Evolutionary conservation across 495 filamentous ascomycete species (phyloP).

Genomic region (Cercophora samala): DNA sequence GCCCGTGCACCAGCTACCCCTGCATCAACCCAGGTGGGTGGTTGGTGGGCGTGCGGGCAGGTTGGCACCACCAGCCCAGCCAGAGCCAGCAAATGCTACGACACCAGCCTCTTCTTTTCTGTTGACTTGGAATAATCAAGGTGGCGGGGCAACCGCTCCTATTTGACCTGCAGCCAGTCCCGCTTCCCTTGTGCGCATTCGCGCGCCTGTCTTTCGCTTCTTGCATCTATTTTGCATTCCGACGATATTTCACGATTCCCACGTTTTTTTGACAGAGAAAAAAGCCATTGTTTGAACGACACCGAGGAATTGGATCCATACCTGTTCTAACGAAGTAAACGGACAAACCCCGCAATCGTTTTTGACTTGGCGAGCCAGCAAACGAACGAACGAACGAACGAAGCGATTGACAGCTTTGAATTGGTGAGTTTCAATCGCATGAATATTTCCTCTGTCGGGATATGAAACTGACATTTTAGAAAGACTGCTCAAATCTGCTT

Average conservation of each 20-base stretch:
- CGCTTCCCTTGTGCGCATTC: neutral
- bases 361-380: neutral
- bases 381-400: neutral
- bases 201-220: neutral
- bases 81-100: conserved; percentile 3
- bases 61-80: neutral
- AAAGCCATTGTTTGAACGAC: neutral
- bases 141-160: conserved; percentile 11
- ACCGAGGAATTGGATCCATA: neutral
- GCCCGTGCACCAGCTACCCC: neutral
- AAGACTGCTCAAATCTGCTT: neutral
- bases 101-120: conserved; percentile 4
- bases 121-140: conserved; percentile 5
- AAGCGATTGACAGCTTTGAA: neutral
- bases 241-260: neutral
- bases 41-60: neutral
- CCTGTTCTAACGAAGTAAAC: no score
- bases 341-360: neutral
- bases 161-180: neutral
- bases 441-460: no score
- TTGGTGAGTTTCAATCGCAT: neutral
- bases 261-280: conserved; percentile 5
- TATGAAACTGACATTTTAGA: neutral
- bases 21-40: neutral
- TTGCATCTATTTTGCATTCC: conserved; percentile 7